Conservation (phyloP, 345 rosid genomes). For the Salix viminalis region DNA sequence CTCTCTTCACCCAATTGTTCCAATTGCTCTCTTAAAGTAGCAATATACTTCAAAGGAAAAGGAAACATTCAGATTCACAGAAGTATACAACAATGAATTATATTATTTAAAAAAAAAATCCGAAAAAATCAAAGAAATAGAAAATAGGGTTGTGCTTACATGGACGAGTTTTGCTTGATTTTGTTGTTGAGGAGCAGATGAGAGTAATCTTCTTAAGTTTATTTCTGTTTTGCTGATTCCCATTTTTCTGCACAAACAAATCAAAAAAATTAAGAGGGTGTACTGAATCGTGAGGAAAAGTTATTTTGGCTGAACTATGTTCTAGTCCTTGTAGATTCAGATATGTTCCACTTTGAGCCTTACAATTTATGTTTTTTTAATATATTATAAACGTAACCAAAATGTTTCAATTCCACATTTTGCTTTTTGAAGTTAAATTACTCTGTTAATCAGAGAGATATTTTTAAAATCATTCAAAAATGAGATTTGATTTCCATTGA, state of each 20-base stretch:
- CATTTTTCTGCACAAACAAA: conserved; percentile 25
- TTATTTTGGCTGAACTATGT: no score
- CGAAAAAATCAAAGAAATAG: background rate
- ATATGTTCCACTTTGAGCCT: no score
- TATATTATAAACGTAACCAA: no score
- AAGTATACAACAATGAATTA: background rate
- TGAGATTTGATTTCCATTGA: no score
- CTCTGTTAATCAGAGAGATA: no score
- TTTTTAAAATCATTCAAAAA: no score
- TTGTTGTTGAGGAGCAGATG: conserved; percentile 66
- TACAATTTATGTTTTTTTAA: no score
- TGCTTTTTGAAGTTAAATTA: no score
- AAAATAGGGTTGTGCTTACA: conserved; percentile 25
- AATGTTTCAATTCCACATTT: no score
- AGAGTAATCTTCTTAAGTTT: conserved; percentile 66
- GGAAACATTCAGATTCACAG: background rate
- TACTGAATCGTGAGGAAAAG: no score
- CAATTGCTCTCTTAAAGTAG: conserved; percentile 71
- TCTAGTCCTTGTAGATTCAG: no score
- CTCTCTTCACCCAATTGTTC: conserved; percentile 70
- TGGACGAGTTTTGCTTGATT: conserved; percentile 77
- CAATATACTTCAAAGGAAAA: conserved; percentile 56
- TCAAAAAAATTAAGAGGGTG: no score
- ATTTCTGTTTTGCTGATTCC: conserved; percentile 74
- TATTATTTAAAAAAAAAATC: background rate